These are phyloP conservation scores for Cadophora luteo-olivacea DNA, from an alignment of 2,329 filamentous ascomycete genomes.

Conservation along the genomic window DNA sequence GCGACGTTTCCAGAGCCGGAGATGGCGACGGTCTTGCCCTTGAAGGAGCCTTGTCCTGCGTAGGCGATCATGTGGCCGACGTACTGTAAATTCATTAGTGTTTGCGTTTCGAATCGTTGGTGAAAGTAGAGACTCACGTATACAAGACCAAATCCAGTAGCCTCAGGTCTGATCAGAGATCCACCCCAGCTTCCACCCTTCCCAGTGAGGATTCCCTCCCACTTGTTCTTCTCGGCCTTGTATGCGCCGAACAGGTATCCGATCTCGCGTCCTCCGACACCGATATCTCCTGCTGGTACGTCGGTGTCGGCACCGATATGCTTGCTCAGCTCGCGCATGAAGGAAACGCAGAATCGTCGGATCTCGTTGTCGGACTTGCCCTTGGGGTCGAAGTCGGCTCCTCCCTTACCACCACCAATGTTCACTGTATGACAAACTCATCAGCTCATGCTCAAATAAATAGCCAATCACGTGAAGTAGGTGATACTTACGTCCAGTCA, in stretches of 20 bases:
- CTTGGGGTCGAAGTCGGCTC: constrained; percentile 98
- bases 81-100: constrained; percentile 56
- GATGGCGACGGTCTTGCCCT: constrained; percentile 92
- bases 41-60: constrained; percentile 83
- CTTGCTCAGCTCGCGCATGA: constrained; percentile 95
- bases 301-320: constrained; percentile 97
- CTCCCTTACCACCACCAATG: constrained; percentile 98
- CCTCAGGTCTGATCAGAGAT: constrained; percentile 92
- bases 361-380: constrained; percentile 98
- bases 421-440: constrained; percentile 59
- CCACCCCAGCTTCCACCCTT: constrained; percentile 96
- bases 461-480: constrained; percentile 20
- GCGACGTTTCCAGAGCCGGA: constrained; percentile 98
- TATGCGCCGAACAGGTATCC: constrained; percentile 96
- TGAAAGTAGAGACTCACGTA: constrained; percentile 63
- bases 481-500: constrained; percentile 80
- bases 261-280: constrained; percentile 89
- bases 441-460: constrained; percentile 22
- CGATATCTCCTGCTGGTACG: constrained; percentile 96
- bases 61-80: constrained; percentile 95
- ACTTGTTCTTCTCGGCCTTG: constrained; percentile 85
- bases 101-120: neutral
- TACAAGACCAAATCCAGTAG: constrained; percentile 93
- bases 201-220: constrained; percentile 95
- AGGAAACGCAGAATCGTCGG: constrained; percentile 92